phyloP scores from a whole-genome alignment of 192 early-diverging fungal species.

The Coemansia sp. region DNA sequence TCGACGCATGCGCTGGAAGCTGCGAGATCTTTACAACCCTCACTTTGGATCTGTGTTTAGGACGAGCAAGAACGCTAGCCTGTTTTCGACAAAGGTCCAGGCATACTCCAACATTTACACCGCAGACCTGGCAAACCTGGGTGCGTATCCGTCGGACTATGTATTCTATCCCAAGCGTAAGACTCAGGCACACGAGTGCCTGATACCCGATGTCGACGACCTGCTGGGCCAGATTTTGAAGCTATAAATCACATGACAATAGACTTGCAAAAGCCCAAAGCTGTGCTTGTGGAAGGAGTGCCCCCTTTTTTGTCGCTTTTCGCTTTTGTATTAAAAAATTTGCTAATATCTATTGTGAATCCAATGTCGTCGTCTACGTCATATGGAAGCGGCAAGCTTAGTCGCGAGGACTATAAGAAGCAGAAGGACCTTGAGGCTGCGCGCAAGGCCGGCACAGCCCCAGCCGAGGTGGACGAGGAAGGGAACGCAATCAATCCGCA shows the following conservation, averaged over 20 bases:
- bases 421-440: constrained; percentile 96
- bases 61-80: constrained; percentile 59
- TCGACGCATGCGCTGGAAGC: constrained; percentile 36
- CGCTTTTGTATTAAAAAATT: background rate
- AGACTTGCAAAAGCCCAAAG: background rate
- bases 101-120: constrained; percentile 56
- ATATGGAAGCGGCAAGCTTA: constrained; percentile 63
- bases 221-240: constrained; percentile 35
- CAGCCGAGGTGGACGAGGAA: constrained; percentile 79
- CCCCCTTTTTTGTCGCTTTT: background rate
- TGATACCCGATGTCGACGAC: constrained; percentile 49
- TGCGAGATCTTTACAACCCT: constrained; percentile 56
- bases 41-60: constrained; percentile 65
- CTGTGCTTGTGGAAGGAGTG: background rate
- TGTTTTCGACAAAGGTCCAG: constrained; percentile 62
- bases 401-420: constrained; percentile 89
- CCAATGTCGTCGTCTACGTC: constrained; percentile 16
- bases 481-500: constrained; percentile 98
- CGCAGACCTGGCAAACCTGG: constrained; percentile 56
- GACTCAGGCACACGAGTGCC: constrained; percentile 57
- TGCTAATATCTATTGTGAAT: background rate
- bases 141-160: constrained; percentile 58
- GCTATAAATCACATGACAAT: background rate
- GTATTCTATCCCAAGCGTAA: constrained; percentile 61
- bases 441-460: constrained; percentile 89